Base-by-base conservation (phyloP, 1,284 basidiomycete species). In the Anthracocystis setariae region DNA sequence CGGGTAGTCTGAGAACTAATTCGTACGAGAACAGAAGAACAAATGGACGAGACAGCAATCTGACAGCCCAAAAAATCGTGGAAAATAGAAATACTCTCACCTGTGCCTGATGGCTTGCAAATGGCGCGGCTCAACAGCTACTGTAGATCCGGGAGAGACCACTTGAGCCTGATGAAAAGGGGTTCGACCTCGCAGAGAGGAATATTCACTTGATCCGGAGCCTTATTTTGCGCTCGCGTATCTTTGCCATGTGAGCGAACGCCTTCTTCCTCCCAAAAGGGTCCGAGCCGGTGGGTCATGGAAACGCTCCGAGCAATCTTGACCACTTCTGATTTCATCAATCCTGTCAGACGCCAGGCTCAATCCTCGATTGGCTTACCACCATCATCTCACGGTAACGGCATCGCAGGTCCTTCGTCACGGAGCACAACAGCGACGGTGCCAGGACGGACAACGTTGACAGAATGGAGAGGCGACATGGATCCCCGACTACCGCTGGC, bases 401-500 rank as follows among this genome's bases (percentile, higher is more conserved):
- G 38, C 38, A 39, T 20, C 18, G 15, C 18, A 17, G 7, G 7
- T 17, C 18, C 15, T 17, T 18, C 37, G 7, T 18, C 37, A 17
- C 15, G 18, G 8, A 17, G 17, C 17, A n/a, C 37, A 18, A 8
- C 37, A 17, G 23, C 38, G 2, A 37, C 25, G 25, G 24, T n/a
- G n/a, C 18, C 5, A 27, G 17, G 15, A 27, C n/a, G 15, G 27
- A n/a, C 3, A 35, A 33, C 48, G 21, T 8, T 12, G 37, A 39
- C 17, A 67, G 21, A 5, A 57, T 71, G 46, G 57, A 65, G 39
- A 47, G 46, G 33, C 60, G 68, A 38, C 53, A 65, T 33, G 58
- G 49, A 27, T 49, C 68, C 18, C 45, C 62, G 9, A 58, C 54
- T 8, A 72, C 63, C 17, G 63, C 69, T 1, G 63, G 63, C 44